These are phyloP conservation scores for Chalara sp. DNA, from an alignment of 2,329 filamentous ascomycete species.

Conservation along the genomic window DNA sequence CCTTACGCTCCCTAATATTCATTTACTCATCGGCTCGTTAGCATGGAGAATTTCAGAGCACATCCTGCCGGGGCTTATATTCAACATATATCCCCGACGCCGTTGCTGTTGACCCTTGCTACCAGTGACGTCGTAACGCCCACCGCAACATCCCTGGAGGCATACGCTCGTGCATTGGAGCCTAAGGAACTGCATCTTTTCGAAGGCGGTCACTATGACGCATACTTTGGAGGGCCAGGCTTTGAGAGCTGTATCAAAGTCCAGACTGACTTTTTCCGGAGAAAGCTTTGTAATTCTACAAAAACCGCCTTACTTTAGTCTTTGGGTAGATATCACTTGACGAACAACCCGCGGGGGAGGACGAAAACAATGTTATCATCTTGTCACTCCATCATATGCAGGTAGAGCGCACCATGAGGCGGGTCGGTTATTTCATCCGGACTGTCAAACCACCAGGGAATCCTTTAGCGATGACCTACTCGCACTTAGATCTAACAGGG, in stretches of 20 bases:
- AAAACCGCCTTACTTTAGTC: background rate
- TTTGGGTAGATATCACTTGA: background rate
- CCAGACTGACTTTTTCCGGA: background rate
- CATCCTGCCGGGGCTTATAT: conserved; percentile 26
- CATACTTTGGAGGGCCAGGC: conserved; percentile 18
- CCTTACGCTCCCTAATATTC: background rate
- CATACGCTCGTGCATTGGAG: conserved; percentile 30
- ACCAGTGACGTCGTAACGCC: conserved; percentile 28
- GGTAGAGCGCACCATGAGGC: background rate
- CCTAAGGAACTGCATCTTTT: conserved; percentile 33
- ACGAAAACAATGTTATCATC: background rate
- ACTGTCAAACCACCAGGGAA: background rate
- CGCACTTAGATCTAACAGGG: background rate
- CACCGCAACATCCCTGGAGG: conserved; percentile 28
- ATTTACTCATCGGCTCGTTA: conserved; percentile 5
- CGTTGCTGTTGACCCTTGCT: conserved; percentile 31
- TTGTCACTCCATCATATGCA: background rate
- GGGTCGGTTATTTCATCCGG: background rate
- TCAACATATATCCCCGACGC: conserved; percentile 31
- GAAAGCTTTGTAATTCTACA: background rate
- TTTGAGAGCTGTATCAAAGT: conserved; percentile 20
- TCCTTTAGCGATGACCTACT: background rate
- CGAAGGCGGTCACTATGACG: conserved; percentile 34
- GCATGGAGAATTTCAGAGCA: conserved; percentile 21
- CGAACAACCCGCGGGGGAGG: background rate